These are phyloP conservation scores for Teunomyces stri DNA, from an alignment of 805 yeast genomes.

Conservation along the genomic window DNA sequence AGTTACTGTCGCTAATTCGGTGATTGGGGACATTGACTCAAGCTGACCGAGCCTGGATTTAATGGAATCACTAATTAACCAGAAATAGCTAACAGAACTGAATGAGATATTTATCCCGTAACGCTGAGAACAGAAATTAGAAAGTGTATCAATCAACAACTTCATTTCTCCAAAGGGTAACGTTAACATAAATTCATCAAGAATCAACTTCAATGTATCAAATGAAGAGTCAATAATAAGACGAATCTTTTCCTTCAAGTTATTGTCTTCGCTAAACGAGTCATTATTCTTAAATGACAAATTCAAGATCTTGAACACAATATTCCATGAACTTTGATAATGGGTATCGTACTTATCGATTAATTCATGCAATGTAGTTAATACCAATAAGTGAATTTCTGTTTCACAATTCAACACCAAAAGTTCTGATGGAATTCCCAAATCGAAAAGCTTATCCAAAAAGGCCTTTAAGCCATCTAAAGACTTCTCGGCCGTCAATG, in stretches of 20 bases:
- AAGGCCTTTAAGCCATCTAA: constrained; percentile 48
- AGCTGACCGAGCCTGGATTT: constrained; percentile 17
- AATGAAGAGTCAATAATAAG: constrained; percentile 66
- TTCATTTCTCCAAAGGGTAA: constrained; percentile 67
- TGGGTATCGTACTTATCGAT: constrained; percentile 74
- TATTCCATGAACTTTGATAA: constrained; percentile 64
- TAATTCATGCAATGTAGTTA: constrained; percentile 67
- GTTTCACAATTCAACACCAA: constrained; percentile 57
- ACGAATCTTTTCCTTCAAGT: constrained; percentile 46
- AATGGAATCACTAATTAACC: constrained; percentile 82
- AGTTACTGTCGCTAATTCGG: neutral
- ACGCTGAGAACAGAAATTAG: constrained; percentile 66
- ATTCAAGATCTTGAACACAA: constrained; percentile 59
- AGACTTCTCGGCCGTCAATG: constrained; percentile 45
- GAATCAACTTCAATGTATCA: constrained; percentile 75
- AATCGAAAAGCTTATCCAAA: constrained; percentile 38
- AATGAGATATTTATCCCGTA: constrained; percentile 84
- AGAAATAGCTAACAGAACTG: constrained; percentile 86
- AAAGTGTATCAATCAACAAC: constrained; percentile 67
- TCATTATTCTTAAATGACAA: constrained; percentile 49
- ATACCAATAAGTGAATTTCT: constrained; percentile 60
- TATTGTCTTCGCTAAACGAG: constrained; percentile 22
- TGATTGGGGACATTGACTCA: neutral
- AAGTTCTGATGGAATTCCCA: constrained; percentile 40
- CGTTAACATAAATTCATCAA: constrained; percentile 78